Conservation (phyloP, 2,329 filamentous ascomycete genomes). For the Fragosphaeria purpurea region DNA sequence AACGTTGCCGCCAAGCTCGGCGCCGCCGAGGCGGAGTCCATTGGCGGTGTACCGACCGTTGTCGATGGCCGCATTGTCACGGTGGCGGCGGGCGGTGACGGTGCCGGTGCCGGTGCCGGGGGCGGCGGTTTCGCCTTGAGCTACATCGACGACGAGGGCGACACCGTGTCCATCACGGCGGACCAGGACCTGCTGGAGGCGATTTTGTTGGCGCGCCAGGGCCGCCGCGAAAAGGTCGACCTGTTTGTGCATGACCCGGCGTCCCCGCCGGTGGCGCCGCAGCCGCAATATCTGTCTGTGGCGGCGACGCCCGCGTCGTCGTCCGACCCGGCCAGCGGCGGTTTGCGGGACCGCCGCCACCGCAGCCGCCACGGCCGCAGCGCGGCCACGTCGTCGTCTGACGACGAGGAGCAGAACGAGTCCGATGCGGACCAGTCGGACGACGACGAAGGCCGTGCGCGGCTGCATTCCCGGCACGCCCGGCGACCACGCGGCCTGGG, state of each 20-base stretch:
- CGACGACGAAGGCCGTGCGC: constrained; percentile 11
- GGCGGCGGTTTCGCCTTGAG: constrained; percentile 80
- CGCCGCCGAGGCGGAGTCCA: constrained; percentile 57
- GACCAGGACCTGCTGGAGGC: constrained; percentile 89
- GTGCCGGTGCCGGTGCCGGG: too few relatives aligned
- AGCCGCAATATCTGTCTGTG: neutral
- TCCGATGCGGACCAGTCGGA: constrained; percentile 31
- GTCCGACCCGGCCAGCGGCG: constrained; percentile 38
- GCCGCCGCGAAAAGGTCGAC: constrained; percentile 83
- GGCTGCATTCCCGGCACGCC: constrained; percentile 20
- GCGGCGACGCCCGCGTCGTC: constrained; percentile 25
- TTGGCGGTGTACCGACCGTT: constrained; percentile 70
- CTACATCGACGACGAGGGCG: constrained; percentile 94
- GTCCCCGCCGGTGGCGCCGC: constrained; percentile 65
- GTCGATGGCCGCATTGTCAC: constrained; percentile 68
- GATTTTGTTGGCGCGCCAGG: constrained; percentile 69
- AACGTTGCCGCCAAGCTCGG: constrained; percentile 80
- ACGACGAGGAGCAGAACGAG: constrained; percentile 41
- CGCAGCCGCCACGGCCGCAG: constrained; percentile 6
- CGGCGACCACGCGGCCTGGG: constrained; percentile 12
- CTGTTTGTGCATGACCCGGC: constrained; percentile 92
- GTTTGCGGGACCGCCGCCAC: constrained; percentile 27
- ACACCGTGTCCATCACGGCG: constrained; percentile 93
- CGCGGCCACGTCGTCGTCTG: constrained; percentile 19
- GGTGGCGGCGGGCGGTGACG: neutral